Evolutionary conservation across 2,329 filamentous ascomycete species (phyloP).

Genomic region (Shiraia bambusicola): DNA sequence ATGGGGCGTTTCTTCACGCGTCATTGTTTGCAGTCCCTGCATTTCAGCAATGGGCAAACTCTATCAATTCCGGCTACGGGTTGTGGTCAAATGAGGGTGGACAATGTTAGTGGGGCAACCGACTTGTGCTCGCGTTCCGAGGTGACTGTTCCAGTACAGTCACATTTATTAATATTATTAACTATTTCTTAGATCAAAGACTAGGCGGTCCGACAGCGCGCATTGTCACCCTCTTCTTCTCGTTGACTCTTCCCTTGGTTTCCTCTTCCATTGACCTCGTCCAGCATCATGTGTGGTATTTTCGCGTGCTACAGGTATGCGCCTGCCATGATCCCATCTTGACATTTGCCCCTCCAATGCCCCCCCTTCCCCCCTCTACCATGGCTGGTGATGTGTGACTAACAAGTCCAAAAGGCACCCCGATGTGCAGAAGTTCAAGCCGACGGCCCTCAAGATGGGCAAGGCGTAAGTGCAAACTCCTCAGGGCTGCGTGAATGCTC

Average conservation of each 20-base stretch:
- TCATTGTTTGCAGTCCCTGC: slow-evolving; percentile 18
- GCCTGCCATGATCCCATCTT: slow-evolving; percentile 12
- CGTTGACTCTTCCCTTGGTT: slow-evolving; percentile 11
- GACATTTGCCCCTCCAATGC: slow-evolving; percentile 27
- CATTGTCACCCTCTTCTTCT: slow-evolving; percentile 8
- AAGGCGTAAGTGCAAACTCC: slow-evolving; percentile 71
- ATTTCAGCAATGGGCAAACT: slow-evolving; percentile 10
- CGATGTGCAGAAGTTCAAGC: slow-evolving; percentile 95
- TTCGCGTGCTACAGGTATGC: slow-evolving; percentile 86
- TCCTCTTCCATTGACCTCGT: slow-evolving; percentile 4
- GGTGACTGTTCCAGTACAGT: slow-evolving; percentile 9
- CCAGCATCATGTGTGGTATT: slow-evolving; percentile 84
- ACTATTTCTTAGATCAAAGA: slow-evolving; percentile 21
- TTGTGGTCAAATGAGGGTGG: slow-evolving; percentile 14
- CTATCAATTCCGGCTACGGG: slow-evolving; percentile 16
- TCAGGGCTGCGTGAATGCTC: slow-evolving; percentile 2
- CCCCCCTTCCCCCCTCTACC: no score
- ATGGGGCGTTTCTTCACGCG: slow-evolving; percentile 12
- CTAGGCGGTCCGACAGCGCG: slow-evolving; percentile 10
- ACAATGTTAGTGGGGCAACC: slow-evolving; percentile 26
- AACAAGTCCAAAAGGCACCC: slow-evolving; percentile 64
- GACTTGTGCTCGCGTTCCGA: slow-evolving; percentile 21
- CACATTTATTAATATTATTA: slow-evolving; percentile 10
- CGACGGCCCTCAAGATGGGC: slow-evolving; percentile 85
- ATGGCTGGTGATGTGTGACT: slow-evolving; percentile 26